Evolutionary conservation across 148 eudicot species (phyloP).

Genomic region (Vaccinium darrowii): DNA sequence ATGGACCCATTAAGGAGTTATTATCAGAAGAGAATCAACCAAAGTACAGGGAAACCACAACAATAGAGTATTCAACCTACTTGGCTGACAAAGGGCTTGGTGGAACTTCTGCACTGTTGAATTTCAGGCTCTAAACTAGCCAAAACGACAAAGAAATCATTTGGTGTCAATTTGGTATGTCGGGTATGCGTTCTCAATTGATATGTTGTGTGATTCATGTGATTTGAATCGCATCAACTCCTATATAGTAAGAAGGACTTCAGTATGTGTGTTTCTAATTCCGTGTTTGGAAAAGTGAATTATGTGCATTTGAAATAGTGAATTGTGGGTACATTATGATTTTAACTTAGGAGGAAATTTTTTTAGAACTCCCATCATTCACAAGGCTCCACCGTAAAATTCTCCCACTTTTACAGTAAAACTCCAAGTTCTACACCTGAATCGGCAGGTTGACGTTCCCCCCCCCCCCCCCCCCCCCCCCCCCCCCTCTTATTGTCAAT

Average conservation of each 20-base stretch:
- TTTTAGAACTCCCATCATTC: too few relatives aligned
- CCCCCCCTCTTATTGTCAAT: too few relatives aligned
- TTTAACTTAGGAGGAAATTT: too few relatives aligned
- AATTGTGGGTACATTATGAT: not conserved
- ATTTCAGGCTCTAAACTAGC: not conserved
- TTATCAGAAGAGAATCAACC: constrained; percentile 23
- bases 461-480: too few relatives aligned
- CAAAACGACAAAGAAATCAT: not conserved
- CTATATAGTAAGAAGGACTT: not conserved
- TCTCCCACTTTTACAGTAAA: too few relatives aligned
- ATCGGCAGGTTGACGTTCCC: too few relatives aligned
- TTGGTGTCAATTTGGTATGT: not conserved
- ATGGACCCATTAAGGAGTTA: constrained; percentile 38
- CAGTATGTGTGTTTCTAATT: not conserved
- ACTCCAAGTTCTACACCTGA: too few relatives aligned
- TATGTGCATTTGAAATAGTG: not conserved
- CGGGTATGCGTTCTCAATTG: not conserved
- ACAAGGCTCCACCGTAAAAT: too few relatives aligned
- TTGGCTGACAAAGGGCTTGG: not conserved
- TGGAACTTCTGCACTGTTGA: not conserved
- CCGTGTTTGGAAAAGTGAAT: not conserved
- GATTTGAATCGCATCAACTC: not conserved
- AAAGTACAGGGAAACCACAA: constrained; percentile 22
- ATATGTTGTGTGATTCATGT: not conserved
- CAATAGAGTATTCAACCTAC: not conserved